Evolutionary conservation across 2,329 filamentous ascomycete genomes (phyloP), one percentile per base, ranked within the genome.

Genomic region (Colletotrichum sp.): DNA sequence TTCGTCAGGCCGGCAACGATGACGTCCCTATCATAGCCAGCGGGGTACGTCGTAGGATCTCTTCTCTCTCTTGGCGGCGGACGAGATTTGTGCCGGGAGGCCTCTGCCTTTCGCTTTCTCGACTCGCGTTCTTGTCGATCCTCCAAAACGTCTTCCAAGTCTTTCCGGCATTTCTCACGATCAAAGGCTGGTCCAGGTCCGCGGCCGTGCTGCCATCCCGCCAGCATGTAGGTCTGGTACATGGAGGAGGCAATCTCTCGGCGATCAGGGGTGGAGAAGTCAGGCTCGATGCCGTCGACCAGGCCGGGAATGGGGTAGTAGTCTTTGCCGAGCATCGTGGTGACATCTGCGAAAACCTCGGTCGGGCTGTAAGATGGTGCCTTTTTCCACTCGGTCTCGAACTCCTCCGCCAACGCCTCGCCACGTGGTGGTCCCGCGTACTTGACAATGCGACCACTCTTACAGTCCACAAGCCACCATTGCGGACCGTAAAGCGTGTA

Each of bases 391-490:
- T 39, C 66, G 13, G 66, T 18, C 18, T 69, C 30, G 21, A 69
- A 69, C 44, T 69, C 66, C 49, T 39, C 21, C 8, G 21, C 49
- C 5, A 69, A 59, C n/a, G n/a, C n/a, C 49, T 69, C 44, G 66
- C 66, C 66, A 4, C 66, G 66, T 30, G 67, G 67, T 24, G 67
- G 67, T 39, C 69, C 69, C 13, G 39, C 36, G 26, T 71, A 71
- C 59, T 55, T 71, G 36, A n/a, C 10, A 26, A 71, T 55, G 8
- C 59, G 59, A 18, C 69, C 36, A 21, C 36, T 64, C 6, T 63
- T 34, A 34, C 69, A 71, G 59, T 71, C 69, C 36, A 64, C 26
- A 13, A 71, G 69, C 69, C 69, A 71, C 69, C 69, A 71, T 39
- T 71, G 59, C 39, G 59, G 69, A 21, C 69, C 69, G 30, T 71